These are phyloP conservation scores for Antitrichia curtipendula DNA, from an alignment of 225 moss, liverwort and hornwort genomes.

Conservation along the genomic window DNA sequence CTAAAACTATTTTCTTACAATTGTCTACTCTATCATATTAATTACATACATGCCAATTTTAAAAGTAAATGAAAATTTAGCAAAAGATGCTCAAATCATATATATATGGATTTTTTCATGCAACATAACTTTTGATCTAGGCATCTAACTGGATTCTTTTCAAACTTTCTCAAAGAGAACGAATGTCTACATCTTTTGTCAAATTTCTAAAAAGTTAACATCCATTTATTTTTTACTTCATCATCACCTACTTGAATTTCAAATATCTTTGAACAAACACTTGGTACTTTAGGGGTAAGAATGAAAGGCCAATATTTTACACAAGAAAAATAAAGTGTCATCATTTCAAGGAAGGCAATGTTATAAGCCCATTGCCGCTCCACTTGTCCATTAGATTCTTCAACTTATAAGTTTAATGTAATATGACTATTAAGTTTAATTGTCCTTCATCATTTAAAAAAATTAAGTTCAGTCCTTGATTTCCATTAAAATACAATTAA, in stretches of 20 bases:
- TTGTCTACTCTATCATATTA: not conserved
- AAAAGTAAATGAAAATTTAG: not conserved
- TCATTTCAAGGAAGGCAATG: not conserved
- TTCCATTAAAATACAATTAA: not conserved
- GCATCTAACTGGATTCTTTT: not conserved
- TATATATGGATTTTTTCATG: not conserved
- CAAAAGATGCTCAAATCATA: not conserved
- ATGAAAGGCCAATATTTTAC: not conserved
- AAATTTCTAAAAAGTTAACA: not conserved
- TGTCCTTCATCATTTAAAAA: accelerated
- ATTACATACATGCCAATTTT: not conserved
- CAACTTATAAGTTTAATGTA: not conserved
- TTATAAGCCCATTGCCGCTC: not conserved
- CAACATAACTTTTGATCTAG: accelerated
- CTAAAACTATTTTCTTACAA: accelerated
- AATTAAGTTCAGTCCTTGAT: accelerated
- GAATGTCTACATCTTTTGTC: not conserved
- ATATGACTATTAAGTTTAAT: not conserved
- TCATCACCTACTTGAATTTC: accelerated
- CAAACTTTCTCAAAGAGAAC: accelerated
- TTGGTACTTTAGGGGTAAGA: not conserved
- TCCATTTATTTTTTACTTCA: not conserved
- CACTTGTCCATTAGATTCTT: not conserved
- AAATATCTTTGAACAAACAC: not conserved
- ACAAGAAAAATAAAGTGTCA: not conserved